Conservation (phyloP, 1,284 basidiomycete genomes). For the Vanrija humicola region DNA sequence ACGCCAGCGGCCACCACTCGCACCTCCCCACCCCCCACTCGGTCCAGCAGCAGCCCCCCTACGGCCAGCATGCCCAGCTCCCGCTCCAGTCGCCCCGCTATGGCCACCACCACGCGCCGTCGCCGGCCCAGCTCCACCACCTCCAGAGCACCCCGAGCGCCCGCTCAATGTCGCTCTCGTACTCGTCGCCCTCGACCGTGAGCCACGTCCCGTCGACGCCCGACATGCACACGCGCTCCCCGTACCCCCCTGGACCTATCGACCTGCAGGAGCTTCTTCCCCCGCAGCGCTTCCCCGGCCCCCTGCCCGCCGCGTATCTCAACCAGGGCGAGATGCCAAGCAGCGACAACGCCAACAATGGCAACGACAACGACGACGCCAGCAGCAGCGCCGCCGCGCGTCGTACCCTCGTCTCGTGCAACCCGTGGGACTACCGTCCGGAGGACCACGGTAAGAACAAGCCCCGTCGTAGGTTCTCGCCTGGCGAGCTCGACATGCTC, state of each 20-base stretch:
- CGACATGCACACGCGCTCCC: constrained; percentile 10
- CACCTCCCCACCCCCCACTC: constrained; percentile 3
- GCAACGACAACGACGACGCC: constrained; percentile 2
- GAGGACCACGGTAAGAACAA: constrained; percentile 24
- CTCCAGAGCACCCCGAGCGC: constrained; percentile 11
- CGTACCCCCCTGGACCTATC: constrained; percentile 16
- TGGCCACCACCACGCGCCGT: constrained; percentile 4
- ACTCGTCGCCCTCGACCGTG: constrained; percentile 17
- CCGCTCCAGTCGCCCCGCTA: neutral
- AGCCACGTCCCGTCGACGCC: constrained; percentile 19
- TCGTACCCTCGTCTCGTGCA: constrained; percentile 16
- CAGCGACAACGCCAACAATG: constrained; percentile 5
- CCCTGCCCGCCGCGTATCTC: constrained; percentile 16
- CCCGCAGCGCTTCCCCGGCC: constrained; percentile 17
- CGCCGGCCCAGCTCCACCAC: constrained; percentile 2
- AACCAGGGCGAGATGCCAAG: constrained; percentile 19
- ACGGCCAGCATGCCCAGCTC: neutral
- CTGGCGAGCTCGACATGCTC: constrained; percentile 22
- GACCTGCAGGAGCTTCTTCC: constrained; percentile 18
- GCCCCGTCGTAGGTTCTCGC: constrained; percentile 20
- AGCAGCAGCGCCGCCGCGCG: constrained; percentile 7
- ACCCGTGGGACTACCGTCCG: constrained; percentile 23
- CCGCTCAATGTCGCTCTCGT: constrained; percentile 10
- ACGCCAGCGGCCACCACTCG: neutral
- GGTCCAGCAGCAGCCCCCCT: constrained; percentile 1